These are phyloP conservation scores for Erythrobasidium hasegawianum DNA, from an alignment of 1,284 basidiomycete species.

Conservation along the genomic window DNA sequence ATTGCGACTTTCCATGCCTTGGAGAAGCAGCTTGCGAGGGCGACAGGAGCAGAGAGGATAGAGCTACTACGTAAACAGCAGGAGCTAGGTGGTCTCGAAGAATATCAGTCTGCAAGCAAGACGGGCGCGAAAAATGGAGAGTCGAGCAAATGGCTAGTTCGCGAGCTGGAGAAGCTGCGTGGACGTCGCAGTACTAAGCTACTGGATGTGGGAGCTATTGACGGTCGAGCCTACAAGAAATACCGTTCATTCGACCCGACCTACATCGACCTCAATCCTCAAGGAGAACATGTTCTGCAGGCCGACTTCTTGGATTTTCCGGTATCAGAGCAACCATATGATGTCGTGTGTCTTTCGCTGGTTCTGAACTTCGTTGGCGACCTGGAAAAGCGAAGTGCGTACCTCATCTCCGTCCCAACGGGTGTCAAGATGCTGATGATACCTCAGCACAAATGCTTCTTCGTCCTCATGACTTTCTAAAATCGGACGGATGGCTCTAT, in stretches of 20 bases:
- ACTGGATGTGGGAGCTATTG: conserved; percentile 53
- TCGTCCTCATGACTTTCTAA: conserved; percentile 42
- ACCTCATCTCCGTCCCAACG: background rate
- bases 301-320: conserved; percentile 50
- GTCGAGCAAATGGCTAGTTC: conserved; percentile 44
- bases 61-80: conserved; percentile 36
- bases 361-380: conserved; percentile 52
- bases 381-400: conserved; percentile 46
- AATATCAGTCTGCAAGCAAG: conserved; percentile 43
- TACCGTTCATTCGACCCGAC: conserved; percentile 48
- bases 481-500: conserved; percentile 48
- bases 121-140: conserved; percentile 45
- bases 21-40: conserved; percentile 42
- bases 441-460: conserved; percentile 44
- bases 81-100: conserved; percentile 42
- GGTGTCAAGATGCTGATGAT: too few species aligned
- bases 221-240: conserved; percentile 48
- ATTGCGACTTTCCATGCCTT: conserved; percentile 44
- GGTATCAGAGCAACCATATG: conserved; percentile 42
- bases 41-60: conserved; percentile 36
- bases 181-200: conserved; percentile 41
- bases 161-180: conserved; percentile 39
- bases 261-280: conserved; percentile 51
- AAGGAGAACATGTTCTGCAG: conserved; percentile 47
- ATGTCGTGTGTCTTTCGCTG: conserved; percentile 50